Evolutionary conservation across 768 basidiomycete genomes (phyloP).

Genomic region (Royoungia palumana): DNA sequence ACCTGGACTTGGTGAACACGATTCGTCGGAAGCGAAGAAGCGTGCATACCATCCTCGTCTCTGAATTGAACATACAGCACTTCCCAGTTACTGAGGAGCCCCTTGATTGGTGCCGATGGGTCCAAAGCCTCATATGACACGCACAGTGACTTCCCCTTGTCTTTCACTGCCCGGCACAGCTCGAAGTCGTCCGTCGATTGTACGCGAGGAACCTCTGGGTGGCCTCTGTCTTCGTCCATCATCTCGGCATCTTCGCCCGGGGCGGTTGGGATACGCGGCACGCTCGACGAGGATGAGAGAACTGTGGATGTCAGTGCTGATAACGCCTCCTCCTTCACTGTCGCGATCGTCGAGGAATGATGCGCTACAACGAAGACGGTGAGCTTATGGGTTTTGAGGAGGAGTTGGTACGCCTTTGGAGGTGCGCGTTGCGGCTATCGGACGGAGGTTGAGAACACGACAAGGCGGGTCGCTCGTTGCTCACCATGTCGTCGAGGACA

Average conservation of each 20-base stretch:
- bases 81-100: constrained; percentile 62
- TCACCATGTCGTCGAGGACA: constrained; percentile 16
- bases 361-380: constrained; percentile 58
- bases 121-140: constrained; percentile 48
- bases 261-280: constrained; percentile 30
- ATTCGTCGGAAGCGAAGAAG: background rate
- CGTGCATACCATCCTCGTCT: constrained; percentile 49
- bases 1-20: constrained; percentile 37
- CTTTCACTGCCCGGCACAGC: constrained; percentile 52
- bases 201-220: constrained; percentile 34
- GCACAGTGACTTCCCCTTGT: constrained; percentile 41
- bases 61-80: constrained; percentile 64
- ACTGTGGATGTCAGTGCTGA: constrained; percentile 57
- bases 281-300: constrained; percentile 20
- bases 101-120: constrained; percentile 43
- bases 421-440: constrained; percentile 49
- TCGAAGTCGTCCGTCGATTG: constrained; percentile 53
- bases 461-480: background rate
- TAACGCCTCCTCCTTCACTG: constrained; percentile 62
- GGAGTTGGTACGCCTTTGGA: constrained; percentile 63
- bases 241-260: constrained; percentile 27
- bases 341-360: constrained; percentile 51
- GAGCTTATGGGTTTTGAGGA: constrained; percentile 72
- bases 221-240: constrained; percentile 10
- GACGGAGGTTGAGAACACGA: background rate